These are phyloP conservation scores for Arctium minus DNA, from an alignment of 129 eudicot genomes.

Conservation along the genomic window DNA sequence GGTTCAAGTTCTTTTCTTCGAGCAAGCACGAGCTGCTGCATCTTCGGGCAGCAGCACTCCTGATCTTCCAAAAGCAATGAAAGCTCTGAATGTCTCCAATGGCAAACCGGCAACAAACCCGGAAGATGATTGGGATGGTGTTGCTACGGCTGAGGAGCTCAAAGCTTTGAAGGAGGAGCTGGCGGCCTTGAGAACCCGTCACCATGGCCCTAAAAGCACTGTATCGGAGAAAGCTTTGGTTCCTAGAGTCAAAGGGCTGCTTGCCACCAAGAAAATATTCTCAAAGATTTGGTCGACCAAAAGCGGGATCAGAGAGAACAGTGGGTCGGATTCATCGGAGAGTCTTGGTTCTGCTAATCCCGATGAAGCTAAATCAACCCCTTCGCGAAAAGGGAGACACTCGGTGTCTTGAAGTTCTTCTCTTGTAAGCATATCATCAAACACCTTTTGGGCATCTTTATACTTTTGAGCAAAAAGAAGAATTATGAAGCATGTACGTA, in stretches of 20 bases:
- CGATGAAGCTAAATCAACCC: conserved; percentile 71
- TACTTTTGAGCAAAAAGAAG: conserved; percentile 18
- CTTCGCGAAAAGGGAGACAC: conserved; percentile 65
- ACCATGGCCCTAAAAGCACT: conserved; percentile 31
- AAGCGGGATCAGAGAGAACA: conserved; percentile 60
- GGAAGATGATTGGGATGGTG: conserved; percentile 95
- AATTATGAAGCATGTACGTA: conserved; percentile 14
- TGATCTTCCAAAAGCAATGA: conserved; percentile 77
- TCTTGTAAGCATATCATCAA: conserved; percentile 15
- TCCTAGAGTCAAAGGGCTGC: conserved; percentile 67
- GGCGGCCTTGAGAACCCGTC: conserved; percentile 59
- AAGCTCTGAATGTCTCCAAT: conserved; percentile 63
- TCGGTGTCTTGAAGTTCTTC: conserved; percentile 55
- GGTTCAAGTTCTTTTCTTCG: conserved; percentile 92
- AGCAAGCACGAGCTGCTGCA: conserved; percentile 90
- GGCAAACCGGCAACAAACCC: conserved; percentile 67
- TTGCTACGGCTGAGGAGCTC: conserved; percentile 85
- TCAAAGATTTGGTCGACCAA: conserved; percentile 79
- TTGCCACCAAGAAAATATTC: conserved; percentile 62
- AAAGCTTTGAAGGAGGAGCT: conserved; percentile 82
- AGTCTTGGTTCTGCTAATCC: conserved; percentile 68
- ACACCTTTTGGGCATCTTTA: conserved; percentile 5
- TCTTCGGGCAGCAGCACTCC: conserved; percentile 97
- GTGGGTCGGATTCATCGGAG: conserved; percentile 94
- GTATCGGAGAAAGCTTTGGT: conserved; percentile 50